Conservation (phyloP, 2,329 filamentous ascomycete species). For the Aspergillus fischeri region DNA sequence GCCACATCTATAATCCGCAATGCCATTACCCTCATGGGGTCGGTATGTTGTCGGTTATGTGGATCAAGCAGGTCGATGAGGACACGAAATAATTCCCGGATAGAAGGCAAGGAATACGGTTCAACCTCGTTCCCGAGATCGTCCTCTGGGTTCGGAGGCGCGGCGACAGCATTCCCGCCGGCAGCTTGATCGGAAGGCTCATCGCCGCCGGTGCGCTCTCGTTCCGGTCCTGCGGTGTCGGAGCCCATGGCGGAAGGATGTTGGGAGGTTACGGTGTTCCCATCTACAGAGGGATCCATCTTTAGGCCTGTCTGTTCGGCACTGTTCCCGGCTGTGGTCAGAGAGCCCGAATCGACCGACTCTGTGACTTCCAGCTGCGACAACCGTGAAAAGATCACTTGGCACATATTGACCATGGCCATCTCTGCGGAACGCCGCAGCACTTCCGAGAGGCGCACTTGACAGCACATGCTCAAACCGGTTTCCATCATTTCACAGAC, state of each 20-base stretch:
- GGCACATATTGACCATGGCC: constrained; percentile 98
- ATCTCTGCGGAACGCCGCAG: constrained; percentile 89
- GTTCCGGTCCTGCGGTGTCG: constrained; percentile 32
- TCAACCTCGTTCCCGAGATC: constrained; percentile 59
- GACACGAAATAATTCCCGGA: constrained; percentile 89
- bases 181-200: constrained; percentile 29
- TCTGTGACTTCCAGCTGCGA: constrained; percentile 80
- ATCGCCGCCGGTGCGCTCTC: constrained; percentile 31
- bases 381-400: constrained; percentile 92
- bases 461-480: constrained; percentile 93
- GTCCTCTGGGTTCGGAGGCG: constrained; percentile 35
- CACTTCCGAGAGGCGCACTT: constrained; percentile 84
- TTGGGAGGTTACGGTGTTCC: constrained; percentile 56
- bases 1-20: constrained; percentile 95
- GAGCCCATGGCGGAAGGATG: constrained; percentile 40
- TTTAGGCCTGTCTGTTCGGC: constrained; percentile 71
- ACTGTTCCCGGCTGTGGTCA: constrained; percentile 58
- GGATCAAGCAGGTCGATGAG: constrained; percentile 91
- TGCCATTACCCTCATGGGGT: constrained; percentile 96
- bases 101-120: constrained; percentile 90
- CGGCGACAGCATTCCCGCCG: constrained; percentile 30
- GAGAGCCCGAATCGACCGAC: constrained; percentile 60
- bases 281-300: constrained; percentile 74
- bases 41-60: constrained; percentile 85
- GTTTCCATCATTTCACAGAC: constrained; percentile 99